phyloP scores from a whole-genome alignment of 2,329 filamentous ascomycete genomes.

The Aspergillus costaricaensis region DNA sequence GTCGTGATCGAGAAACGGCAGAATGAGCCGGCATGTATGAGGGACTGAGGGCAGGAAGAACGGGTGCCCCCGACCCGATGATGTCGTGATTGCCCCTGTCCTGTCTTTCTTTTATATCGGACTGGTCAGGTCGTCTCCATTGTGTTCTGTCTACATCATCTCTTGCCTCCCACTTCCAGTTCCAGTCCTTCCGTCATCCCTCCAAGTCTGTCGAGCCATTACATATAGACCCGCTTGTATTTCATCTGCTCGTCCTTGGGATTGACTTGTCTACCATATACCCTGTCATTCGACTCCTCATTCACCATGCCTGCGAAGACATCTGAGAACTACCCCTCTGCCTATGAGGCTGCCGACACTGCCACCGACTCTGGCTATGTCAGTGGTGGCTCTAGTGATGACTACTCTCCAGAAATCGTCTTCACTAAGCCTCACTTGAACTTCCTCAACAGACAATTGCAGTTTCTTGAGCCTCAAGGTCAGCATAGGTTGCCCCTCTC shows the following conservation, averaged over 20 bases:
- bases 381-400: slow-evolving; percentile 64
- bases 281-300: neutral
- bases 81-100: slow-evolving; percentile 37
- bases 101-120: slow-evolving; percentile 30
- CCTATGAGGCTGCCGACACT: slow-evolving; percentile 41
- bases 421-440: slow-evolving; percentile 87
- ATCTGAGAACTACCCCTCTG: slow-evolving; percentile 39
- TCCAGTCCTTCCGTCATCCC: slow-evolving; percentile 10
- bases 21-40: slow-evolving; percentile 28
- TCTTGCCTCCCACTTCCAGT: slow-evolving; percentile 9
- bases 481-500: slow-evolving; percentile 26
- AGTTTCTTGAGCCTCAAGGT: slow-evolving; percentile 80
- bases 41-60: slow-evolving; percentile 24
- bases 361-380: slow-evolving; percentile 87
- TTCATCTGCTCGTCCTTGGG: slow-evolving; percentile 1
- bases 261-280: slow-evolving; percentile 11
- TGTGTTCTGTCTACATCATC: slow-evolving; percentile 17
- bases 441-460: slow-evolving; percentile 86
- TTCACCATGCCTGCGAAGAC: slow-evolving; percentile 43
- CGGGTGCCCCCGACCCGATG: slow-evolving; percentile 26
- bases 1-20: slow-evolving; percentile 33
- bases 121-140: slow-evolving; percentile 23
- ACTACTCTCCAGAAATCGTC: slow-evolving; percentile 71
- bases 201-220: neutral
- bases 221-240: slow-evolving; percentile 7